Conservation (phyloP, 345 rosid genomes). For the Passiflora organensis region DNA sequence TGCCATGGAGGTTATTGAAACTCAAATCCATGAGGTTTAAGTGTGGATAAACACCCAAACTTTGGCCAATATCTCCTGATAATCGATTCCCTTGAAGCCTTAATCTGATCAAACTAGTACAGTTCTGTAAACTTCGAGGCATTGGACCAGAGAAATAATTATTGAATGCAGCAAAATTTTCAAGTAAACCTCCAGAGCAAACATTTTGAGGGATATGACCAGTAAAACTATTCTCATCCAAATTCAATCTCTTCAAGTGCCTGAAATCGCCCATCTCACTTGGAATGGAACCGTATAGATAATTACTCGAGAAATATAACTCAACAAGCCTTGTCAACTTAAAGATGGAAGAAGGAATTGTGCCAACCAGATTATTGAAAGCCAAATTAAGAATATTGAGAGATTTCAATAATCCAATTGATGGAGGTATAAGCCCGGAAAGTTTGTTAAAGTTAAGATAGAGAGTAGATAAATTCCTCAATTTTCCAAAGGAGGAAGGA, state of each 20-base stretch:
- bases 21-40: neutral
- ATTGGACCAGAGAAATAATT: neutral
- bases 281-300: neutral
- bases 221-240: neutral
- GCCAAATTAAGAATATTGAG: neutral
- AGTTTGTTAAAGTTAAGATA: neutral
- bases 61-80: neutral
- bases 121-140: neutral
- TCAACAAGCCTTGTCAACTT: neutral
- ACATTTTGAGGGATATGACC: neutral
- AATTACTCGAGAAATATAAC: neutral
- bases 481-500: neutral
- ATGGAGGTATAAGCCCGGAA: neutral
- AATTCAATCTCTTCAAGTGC: neutral
- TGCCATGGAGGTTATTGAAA: neutral
- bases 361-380: neutral
- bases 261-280: neutral
- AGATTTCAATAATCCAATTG: neutral
- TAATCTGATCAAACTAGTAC: neutral
- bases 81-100: neutral
- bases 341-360: neutral
- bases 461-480: neutral
- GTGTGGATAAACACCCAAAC: neutral
- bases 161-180: accelerated
- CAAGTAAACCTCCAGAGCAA: constrained; percentile 1